Percentiles rank a stretch among this genome's conserved stretches.
Evolutionary conservation across 345 rosid genomes (phyloP).

Genomic region (Barbarea vulgaris): DNA sequence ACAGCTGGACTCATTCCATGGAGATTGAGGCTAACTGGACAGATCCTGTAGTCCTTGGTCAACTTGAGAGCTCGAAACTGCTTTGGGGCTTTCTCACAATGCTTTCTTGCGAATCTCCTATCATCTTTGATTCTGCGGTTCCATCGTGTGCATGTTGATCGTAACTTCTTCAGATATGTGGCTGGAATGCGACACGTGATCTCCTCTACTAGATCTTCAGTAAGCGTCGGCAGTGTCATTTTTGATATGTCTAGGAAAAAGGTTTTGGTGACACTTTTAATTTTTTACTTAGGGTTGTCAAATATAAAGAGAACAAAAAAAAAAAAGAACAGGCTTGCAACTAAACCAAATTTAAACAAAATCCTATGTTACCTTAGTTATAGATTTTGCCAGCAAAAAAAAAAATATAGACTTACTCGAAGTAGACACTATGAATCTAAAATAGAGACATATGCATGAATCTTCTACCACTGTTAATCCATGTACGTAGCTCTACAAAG

Average conservation of each 20-base stretch:
- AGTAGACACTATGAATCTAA: not conserved
- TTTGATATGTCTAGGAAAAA: not conserved
- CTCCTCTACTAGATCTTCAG: not conserved
- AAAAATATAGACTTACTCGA: not conserved
- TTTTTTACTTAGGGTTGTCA: too few relatives aligned
- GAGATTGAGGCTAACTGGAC: not conserved
- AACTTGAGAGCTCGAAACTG: not conserved
- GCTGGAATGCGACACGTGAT: not conserved
- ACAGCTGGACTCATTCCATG: not conserved
- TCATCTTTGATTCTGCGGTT: not conserved
- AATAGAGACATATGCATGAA: not conserved
- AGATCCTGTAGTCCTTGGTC: not conserved
- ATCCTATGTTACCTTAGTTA: not conserved
- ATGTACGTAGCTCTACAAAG: not conserved
- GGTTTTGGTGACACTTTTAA: not conserved
- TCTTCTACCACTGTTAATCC: not conserved
- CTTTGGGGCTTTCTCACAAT: not conserved
- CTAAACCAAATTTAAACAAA: not conserved
- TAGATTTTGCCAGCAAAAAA: not conserved
- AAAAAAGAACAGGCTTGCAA: not conserved
- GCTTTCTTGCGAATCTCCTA: not conserved
- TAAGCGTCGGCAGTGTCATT: not conserved
- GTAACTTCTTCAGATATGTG: not conserved
- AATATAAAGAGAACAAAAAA: not conserved
- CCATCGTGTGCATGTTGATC: not conserved